phyloP scores from a whole-genome alignment of 2,329 filamentous ascomycete genomes.

The Aspergillus amoenus region DNA sequence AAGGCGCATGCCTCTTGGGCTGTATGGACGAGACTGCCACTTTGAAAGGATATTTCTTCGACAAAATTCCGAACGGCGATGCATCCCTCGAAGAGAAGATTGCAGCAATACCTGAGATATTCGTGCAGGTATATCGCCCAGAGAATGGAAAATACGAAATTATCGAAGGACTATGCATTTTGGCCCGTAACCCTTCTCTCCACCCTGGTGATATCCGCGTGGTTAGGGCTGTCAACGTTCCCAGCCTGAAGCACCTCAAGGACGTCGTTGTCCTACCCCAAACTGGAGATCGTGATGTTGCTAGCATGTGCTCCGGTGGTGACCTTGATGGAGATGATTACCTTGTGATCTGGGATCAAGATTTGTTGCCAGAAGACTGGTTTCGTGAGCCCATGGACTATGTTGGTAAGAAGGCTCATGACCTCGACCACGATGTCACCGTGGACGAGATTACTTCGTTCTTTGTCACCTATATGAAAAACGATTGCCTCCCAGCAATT shows the following conservation, averaged over 20 bases:
- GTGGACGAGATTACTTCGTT: constrained; percentile 76
- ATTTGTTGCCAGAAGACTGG: constrained; percentile 68
- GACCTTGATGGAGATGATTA: constrained; percentile 97
- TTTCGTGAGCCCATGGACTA: constrained; percentile 79
- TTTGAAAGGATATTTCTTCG: constrained; percentile 68
- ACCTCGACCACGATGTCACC: constrained; percentile 62
- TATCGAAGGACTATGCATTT: constrained; percentile 73
- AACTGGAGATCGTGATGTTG: constrained; percentile 76
- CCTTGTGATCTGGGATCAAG: constrained; percentile 84
- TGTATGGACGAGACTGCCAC: constrained; percentile 81
- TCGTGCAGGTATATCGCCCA: constrained; percentile 72
- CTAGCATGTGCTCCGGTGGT: constrained; percentile 93
- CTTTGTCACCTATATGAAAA: constrained; percentile 91
- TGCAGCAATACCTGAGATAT: constrained; percentile 74
- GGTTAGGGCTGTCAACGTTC: constrained; percentile 76
- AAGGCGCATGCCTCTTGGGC: constrained; percentile 85
- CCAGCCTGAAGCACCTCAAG: constrained; percentile 70
- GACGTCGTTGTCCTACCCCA: constrained; percentile 88
- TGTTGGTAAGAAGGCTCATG: constrained; percentile 55
- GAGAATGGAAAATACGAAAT: constrained; percentile 59
- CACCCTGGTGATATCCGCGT: constrained; percentile 90
- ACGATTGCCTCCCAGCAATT: constrained; percentile 76
- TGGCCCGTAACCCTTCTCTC: constrained; percentile 90
- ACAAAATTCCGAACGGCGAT: constrained; percentile 36
- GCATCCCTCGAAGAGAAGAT: constrained; percentile 44